Conservation (phyloP, 495 filamentous ascomycete genomes). For the Aspergillus carlsbadensis region DNA sequence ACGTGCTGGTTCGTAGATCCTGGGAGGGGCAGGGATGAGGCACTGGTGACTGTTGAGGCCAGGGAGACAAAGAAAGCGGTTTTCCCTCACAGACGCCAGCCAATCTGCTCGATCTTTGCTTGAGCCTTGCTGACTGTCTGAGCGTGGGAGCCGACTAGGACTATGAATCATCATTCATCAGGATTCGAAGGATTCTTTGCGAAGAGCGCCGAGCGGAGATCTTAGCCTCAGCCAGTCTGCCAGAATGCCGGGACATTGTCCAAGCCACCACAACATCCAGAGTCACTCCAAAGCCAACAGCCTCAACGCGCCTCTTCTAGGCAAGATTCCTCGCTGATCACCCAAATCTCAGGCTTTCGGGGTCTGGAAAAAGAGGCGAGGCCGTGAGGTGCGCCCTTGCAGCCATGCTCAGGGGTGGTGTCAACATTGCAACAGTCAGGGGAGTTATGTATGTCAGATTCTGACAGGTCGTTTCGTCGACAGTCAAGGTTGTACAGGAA, state of each 20-base stretch:
- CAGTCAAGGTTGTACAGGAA: slow-evolving; percentile 11
- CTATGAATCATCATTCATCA: slow-evolving; percentile 15
- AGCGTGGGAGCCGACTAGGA: neutral
- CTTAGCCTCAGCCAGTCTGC: slow-evolving; percentile 22
- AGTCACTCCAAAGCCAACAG: neutral
- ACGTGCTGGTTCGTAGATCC: slow-evolving; percentile 37
- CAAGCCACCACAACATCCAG: slow-evolving; percentile 20
- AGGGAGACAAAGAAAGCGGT: slow-evolving; percentile 6
- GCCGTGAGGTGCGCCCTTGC: slow-evolving; percentile 9
- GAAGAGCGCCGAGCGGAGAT: slow-evolving; percentile 15
- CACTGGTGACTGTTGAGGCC: neutral
- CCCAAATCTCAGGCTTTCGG: slow-evolving; percentile 6
- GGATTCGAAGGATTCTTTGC: no score
- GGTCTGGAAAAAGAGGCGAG: neutral
- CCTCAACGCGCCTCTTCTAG: neutral
- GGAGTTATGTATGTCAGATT: slow-evolving; percentile 1
- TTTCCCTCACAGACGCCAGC: neutral
- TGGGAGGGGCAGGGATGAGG: slow-evolving; percentile 1
- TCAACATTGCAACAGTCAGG: no score
- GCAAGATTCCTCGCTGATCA: slow-evolving; percentile 17
- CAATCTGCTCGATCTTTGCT: neutral
- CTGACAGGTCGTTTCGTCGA: slow-evolving; percentile 26
- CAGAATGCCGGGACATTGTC: slow-evolving; percentile 26
- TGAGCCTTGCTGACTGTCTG: slow-evolving; percentile 4
- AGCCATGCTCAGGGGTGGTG: slow-evolving; percentile 20